These are phyloP conservation scores for Yarrowia yakushimensis DNA, from an alignment of 805 yeast genomes.

Conservation along the genomic window DNA sequence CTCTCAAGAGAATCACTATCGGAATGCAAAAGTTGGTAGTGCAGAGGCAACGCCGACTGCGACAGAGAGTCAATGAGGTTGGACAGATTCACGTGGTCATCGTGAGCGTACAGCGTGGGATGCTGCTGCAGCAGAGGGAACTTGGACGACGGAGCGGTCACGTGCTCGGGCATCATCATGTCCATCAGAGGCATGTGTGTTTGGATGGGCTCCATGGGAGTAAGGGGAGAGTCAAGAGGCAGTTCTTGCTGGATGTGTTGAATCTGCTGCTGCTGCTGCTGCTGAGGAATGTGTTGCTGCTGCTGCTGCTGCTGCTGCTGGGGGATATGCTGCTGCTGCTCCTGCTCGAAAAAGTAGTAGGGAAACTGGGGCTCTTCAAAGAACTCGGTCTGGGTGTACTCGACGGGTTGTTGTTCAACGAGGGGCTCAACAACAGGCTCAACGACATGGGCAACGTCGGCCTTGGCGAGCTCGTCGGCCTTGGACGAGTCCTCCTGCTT, in stretches of 20 bases:
- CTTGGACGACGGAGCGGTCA: not conserved
- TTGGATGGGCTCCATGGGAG: not conserved
- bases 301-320: not conserved
- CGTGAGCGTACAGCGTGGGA: conserved; percentile 48
- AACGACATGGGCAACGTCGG: not conserved
- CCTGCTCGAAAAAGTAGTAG: not conserved
- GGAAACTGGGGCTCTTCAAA: conserved; percentile 5
- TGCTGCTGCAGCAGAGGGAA: conserved; percentile 13
- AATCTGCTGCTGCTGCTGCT: not conserved
- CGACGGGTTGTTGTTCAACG: not conserved
- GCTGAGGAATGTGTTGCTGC: not conserved
- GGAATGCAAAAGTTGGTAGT: conserved; percentile 14
- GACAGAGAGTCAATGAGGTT: conserved; percentile 95
- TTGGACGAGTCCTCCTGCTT: conserved; percentile 14
- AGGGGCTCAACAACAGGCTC: not conserved
- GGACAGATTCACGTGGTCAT: conserved; percentile 83
- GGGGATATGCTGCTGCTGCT: not conserved
- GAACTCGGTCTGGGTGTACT: not conserved
- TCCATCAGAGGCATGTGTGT: not conserved
- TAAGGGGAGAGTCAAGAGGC: not conserved
- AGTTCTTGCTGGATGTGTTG: not conserved
- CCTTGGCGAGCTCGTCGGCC: not conserved
- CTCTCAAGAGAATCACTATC: not conserved
- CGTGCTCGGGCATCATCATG: not conserved
- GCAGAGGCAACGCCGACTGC: conserved; percentile 61